Evolutionary conservation across 768 basidiomycete genomes (phyloP), one percentile per base, ranked within the genome.

Genomic region (Auricularia sp.): DNA sequence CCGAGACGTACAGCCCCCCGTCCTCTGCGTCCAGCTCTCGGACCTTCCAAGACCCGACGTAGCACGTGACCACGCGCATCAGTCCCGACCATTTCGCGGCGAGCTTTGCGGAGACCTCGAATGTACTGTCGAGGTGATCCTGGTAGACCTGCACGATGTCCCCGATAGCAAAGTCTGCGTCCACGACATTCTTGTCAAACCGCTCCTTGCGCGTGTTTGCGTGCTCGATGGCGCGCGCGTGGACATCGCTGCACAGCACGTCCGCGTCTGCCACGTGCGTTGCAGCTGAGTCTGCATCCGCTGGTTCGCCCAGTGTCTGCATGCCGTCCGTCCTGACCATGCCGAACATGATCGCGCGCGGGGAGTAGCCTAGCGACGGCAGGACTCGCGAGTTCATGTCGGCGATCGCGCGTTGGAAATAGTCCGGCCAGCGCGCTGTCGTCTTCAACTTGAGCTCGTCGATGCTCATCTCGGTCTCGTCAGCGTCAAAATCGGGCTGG

Each of bases 131-230:
- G 36, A 36, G 12, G 3, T 34, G 3, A 12, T 18, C 29, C 5
- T 39, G 18, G 36, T 62, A 62, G 4, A 62, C 61, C 42, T 62
- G 61, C 10, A 62, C 61, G 18, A 62, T 36, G 14, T 62, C n/a
- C 10, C 61, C 61, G 4, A 23, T 36, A 5, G 39, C 7, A 21
- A 62, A 62, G 14, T 43, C 36, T 5, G 33, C 16, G 34, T 33
- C 35, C 5, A 8, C 11, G 36, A 43, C 36, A 6, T 43, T 10
- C 16, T 18, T 42, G 35, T 62, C 61, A 14, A 62, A 62, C 5
- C 39, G 18, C 3, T 2, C 35, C 33, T 62, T 62, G 14, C 29
- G 34, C 14, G 3, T 21, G 3, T 8, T 14, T 0, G 61, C 61
- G 29, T 62, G 18, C 16, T 36, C 39, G 44, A 62, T 29, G 3